Evolutionary conservation across 1,284 basidiomycete species (phyloP), one percentile per base, ranked within the genome.

Genomic region (Blastosporella zonata): DNA sequence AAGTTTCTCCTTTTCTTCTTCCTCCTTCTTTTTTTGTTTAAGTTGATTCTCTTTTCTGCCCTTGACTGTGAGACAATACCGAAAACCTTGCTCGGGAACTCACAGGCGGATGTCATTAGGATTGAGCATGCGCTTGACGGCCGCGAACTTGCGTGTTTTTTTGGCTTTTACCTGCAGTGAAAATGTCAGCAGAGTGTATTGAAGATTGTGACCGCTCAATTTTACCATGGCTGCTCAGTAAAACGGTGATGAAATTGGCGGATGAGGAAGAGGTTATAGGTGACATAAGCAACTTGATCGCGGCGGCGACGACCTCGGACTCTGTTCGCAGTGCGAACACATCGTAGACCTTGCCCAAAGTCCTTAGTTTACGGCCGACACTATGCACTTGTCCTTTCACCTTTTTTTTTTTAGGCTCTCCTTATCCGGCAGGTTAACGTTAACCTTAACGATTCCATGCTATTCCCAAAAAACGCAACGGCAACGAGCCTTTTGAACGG

Each of bases 61-160:
- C 51, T 33, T 48, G 39, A 33, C 17, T 50, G 52, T 54, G 25
- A 45, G 47, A 34, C 31, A 35, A 25, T n/a, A 27, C 10, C 34
- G n/a, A 23, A 34, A 18, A n/a, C 13, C 43, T 45, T 39, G 15
- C 13, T 12, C 46, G 38, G 28, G 18, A 36, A 55, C 92, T 60
- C 66, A 97, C 93, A 99, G 69, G 59, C 97, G 78, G 53, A 90
- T 90, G 67, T 99, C 97, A 60, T 88, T 93, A 0, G 97, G 95
- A 64, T 94, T 96, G 56, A 99, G 73, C 77, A 99, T 81, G 12
- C 96, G 89, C 72, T 99, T 99, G 39, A 97, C 93, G 6, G 86
- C 74, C 3, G 93, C 95, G 67, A 97, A 97, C 69, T 97, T 97
- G 67, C 93, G 81, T 1, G 93, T 95, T 68, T 93, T 94, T 67